Percentiles rank a stretch among this genome's conserved stretches.
These are phyloP conservation scores for Silybum marianum DNA, from an alignment of 129 eudicot genomes.

Conservation along the genomic window DNA sequence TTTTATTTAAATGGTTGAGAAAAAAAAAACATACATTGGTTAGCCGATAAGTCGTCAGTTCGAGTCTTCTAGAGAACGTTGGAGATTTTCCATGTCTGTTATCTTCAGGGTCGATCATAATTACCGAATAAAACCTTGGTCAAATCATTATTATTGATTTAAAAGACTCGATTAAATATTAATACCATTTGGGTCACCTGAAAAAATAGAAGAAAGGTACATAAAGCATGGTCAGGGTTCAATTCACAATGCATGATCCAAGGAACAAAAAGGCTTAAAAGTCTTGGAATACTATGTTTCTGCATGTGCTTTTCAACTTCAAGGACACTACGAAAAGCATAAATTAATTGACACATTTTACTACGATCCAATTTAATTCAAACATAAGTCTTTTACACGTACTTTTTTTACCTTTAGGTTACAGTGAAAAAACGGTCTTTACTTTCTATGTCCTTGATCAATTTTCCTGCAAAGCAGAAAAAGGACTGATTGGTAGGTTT, in stretches of 20 bases:
- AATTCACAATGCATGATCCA: conserved; percentile 23
- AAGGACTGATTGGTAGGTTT: conserved; percentile 19
- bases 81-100: not conserved
- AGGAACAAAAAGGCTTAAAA: conserved; percentile 19
- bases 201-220: not conserved
- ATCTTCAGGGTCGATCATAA: not conserved
- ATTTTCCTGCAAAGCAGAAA: conserved; percentile 29
- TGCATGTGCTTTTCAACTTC: conserved; percentile 23
- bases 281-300: conserved; percentile 23
- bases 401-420: conserved; percentile 25
- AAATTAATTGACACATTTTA: conserved; percentile 20
- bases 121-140: not conserved
- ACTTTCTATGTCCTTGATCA: conserved; percentile 24
- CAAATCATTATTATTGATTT: not conserved
- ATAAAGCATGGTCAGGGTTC: conserved; percentile 12
- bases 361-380: conserved; percentile 12
- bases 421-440: not conserved
- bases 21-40: not conserved
- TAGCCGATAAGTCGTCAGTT: not conserved
- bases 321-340: conserved; percentile 28
- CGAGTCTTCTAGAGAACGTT: not conserved
- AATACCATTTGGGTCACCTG: not conserved
- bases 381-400: conserved; percentile 16
- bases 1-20: not conserved
- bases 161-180: not conserved